These are phyloP conservation scores for Penicillium sp. DNA, from an alignment of 2,329 filamentous ascomycete species.

Conservation along the genomic window DNA sequence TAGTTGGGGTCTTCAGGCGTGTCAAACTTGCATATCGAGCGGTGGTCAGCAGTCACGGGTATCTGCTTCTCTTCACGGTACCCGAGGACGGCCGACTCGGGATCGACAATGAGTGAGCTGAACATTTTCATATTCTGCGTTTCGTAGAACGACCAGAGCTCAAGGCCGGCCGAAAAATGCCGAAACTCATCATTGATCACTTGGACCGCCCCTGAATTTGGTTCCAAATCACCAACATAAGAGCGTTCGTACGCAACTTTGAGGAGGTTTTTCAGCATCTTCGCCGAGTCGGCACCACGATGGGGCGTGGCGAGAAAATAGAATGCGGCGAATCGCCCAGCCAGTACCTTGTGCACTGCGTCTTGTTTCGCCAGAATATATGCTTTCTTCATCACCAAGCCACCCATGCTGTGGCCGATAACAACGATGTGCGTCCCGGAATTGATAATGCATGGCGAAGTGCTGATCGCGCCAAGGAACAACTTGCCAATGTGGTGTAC, in stretches of 20 bases:
- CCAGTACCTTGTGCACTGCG: neutral
- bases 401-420: neutral
- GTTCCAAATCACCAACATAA: neutral
- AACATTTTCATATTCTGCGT: neutral
- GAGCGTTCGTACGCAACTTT: neutral
- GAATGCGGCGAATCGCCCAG: neutral
- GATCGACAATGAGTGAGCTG: neutral
- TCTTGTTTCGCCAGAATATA: neutral
- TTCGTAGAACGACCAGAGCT: neutral
- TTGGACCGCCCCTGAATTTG: neutral
- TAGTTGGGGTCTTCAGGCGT: neutral
- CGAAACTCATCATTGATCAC: neutral
- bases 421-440: neutral
- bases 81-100: neutral
- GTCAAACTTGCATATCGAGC: neutral
- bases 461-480: neutral
- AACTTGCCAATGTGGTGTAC: neutral
- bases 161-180: neutral
- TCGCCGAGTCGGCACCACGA: neutral
- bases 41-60: neutral
- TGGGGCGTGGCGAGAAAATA: neutral
- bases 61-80: neutral
- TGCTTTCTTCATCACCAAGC: neutral
- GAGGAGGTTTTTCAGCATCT: neutral
- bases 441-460: neutral